phyloP scores from a whole-genome alignment of 139 green algal species.

The Choricystis sp. region DNA sequence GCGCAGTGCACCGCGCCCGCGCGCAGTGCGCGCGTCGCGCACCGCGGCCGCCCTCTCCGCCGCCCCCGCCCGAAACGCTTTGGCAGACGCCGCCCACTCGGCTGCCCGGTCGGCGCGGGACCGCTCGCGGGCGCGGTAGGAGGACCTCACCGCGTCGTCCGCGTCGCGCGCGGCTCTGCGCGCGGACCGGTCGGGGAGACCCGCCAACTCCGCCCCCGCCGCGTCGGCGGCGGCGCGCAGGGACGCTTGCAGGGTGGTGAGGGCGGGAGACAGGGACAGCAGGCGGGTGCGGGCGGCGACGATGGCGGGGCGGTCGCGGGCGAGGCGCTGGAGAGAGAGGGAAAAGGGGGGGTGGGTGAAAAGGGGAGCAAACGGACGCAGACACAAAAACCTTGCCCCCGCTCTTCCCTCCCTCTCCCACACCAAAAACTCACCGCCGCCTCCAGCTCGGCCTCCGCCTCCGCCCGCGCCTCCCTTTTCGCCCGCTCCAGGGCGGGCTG shows the following conservation, averaged over 20 bases:
- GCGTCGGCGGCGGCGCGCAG: not conserved
- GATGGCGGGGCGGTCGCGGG: too few species aligned
- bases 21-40: too few species aligned
- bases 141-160: not conserved
- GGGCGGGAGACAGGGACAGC: not conserved
- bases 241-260: not conserved
- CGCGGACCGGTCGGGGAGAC: not conserved
- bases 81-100: not conserved
- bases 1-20: constrained; percentile 13
- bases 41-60: not conserved
- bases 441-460: too few species aligned
- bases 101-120: not conserved
- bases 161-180: not conserved
- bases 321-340: too few species aligned
- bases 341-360: too few species aligned
- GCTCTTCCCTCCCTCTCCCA: too few species aligned
- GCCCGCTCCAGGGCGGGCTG: too few species aligned
- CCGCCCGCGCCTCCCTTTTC: too few species aligned
- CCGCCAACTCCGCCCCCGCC: not conserved
- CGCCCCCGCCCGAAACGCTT: not conserved
- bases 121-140: too few species aligned
- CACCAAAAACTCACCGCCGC: too few species aligned
- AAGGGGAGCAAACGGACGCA: too few species aligned
- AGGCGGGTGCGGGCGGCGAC: constrained; percentile 7
- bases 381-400: too few species aligned